A percentile compares a stretch with the other conserved stretches of the same genome.
Conservation (phyloP, 2,329 filamentous ascomycete species). For the Aschersonia sp. region DNA sequence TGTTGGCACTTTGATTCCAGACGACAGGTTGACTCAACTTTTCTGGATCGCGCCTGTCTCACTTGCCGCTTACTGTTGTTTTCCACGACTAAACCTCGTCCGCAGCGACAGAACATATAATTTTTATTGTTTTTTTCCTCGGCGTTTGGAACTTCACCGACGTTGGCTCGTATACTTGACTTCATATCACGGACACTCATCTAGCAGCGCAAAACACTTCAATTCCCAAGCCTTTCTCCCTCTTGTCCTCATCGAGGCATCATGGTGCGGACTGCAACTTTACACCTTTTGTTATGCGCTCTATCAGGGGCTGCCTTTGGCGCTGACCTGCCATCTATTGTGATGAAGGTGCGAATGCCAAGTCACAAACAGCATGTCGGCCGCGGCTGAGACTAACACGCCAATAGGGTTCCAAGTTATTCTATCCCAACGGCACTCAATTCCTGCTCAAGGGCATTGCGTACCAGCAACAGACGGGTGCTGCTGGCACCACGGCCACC, state of each 20-base stretch:
- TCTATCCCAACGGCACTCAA: conserved; percentile 58
- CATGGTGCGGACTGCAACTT: conserved; percentile 18
- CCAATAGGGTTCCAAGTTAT: conserved; percentile 65
- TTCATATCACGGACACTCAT: no score
- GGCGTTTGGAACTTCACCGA: not conserved
- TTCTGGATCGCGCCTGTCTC: not conserved
- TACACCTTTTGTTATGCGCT: conserved; percentile 20
- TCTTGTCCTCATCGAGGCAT: conserved; percentile 4
- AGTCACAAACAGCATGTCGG: not conserved
- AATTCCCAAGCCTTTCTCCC: not conserved
- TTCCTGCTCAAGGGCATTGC: conserved; percentile 84
- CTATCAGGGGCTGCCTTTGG: conserved; percentile 26
- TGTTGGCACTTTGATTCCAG: not conserved
- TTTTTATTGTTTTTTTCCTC: not conserved
- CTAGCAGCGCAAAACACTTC: no score
- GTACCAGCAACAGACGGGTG: conserved; percentile 71
- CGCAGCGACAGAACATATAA: not conserved
- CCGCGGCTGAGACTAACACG: not conserved
- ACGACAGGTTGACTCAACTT: not conserved
- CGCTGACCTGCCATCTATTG: conserved; percentile 40
- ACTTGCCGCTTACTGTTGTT: not conserved
- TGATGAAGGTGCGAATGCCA: conserved; percentile 47
- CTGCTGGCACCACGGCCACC: conserved; percentile 33
- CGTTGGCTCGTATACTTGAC: no score
- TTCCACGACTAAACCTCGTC: not conserved